Conservation (phyloP, 2,329 filamentous ascomycete species). For the Tolypocladium endophyticum region DNA sequence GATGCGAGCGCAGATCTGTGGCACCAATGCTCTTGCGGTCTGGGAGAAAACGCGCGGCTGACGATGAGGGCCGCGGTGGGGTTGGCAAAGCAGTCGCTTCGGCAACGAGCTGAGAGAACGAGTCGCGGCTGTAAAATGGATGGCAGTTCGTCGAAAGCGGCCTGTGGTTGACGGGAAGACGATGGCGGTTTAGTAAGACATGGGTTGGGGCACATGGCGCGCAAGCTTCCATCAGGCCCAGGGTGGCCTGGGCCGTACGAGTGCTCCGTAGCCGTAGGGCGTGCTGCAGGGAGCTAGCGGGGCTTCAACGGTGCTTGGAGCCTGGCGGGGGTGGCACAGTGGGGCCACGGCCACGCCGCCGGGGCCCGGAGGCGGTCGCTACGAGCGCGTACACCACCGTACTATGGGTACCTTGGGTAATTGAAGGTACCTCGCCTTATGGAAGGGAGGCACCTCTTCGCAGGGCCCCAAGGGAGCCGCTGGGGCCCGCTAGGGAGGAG, state of each 20-base stretch:
- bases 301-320: not conserved
- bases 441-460: not conserved
- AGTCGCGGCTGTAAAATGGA: not conserved
- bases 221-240: not conserved
- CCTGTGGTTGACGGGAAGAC: not conserved
- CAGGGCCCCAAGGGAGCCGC: not conserved
- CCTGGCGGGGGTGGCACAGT: not conserved
- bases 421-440: no score
- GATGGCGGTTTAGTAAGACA: not conserved
- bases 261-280: not conserved
- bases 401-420: no score
- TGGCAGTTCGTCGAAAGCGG: not conserved
- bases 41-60: not conserved
- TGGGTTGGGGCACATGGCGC: not conserved
- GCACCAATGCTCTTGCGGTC: not conserved
- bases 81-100: not conserved
- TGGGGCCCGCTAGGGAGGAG: not conserved
- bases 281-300: not conserved
- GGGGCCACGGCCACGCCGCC: not conserved
- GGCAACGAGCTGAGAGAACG: not conserved
- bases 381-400: no score
- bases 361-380: no score
- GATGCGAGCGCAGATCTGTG: not conserved
- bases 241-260: not conserved
- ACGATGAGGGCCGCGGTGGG: not conserved